Conservation (phyloP, 2,329 filamentous ascomycete species). For the Botryotinia globosa region DNA sequence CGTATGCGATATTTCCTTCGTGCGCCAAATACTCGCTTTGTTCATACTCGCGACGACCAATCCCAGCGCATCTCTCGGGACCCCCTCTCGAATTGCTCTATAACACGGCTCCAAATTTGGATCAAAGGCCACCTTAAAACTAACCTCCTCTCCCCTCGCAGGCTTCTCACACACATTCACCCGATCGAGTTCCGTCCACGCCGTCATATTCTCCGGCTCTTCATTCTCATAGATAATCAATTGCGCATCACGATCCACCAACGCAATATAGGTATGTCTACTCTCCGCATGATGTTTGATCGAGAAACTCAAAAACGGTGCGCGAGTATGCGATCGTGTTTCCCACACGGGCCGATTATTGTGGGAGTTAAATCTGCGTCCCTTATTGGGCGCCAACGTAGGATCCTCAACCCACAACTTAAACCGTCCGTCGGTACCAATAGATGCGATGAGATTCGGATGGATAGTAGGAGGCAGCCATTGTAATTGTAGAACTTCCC, state of each 20-base stretch:
- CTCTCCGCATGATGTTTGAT: constrained; percentile 79
- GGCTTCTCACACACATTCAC: constrained; percentile 71
- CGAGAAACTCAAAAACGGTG: constrained; percentile 72
- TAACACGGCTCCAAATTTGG: constrained; percentile 81
- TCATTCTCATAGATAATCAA: constrained; percentile 82
- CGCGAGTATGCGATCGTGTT: constrained; percentile 30
- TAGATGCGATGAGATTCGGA: constrained; percentile 78
- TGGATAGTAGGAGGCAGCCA: constrained; percentile 92
- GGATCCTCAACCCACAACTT: constrained; percentile 92
- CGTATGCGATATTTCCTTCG: constrained; percentile 53
- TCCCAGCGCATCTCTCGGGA: constrained; percentile 73
- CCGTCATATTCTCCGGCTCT: constrained; percentile 74
- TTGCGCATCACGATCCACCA: constrained; percentile 78
- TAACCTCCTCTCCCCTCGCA: constrained; percentile 77
- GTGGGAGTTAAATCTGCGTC: constrained; percentile 73
- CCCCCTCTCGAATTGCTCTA: constrained; percentile 73
- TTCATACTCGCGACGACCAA: constrained; percentile 86
- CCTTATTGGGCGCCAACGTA: constrained; percentile 68
- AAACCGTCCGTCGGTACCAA: constrained; percentile 86
- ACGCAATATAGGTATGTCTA: constrained; percentile 77
- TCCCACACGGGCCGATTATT: constrained; percentile 59
- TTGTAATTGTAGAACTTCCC: constrained; percentile 87
- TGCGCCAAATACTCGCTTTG: constrained; percentile 78
- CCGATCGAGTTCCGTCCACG: constrained; percentile 73
- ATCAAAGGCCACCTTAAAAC: constrained; percentile 84